These are phyloP conservation scores for Eucalyptus leucophloia DNA, from an alignment of 345 rosid species.

Conservation along the genomic window DNA sequence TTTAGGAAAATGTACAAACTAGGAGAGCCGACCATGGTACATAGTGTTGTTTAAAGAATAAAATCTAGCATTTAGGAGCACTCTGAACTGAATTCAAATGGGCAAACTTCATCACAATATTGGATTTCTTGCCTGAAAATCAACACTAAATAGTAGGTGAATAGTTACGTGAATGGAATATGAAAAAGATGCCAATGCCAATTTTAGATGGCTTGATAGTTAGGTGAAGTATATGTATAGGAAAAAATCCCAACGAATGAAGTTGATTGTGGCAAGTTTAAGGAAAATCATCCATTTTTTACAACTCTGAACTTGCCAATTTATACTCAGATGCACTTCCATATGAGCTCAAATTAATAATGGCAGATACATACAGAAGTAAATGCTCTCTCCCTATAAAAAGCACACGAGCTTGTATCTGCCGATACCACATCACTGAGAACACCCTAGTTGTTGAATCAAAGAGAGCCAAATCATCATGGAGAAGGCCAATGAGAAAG, in stretches of 20 bases:
- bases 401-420: not conserved
- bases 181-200: no score
- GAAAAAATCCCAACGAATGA: not conserved
- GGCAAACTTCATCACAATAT: no score
- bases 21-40: not conserved
- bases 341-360: no score
- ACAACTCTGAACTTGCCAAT: not conserved
- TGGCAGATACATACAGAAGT: no score
- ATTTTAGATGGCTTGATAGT: not conserved
- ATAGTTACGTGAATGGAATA: no score
- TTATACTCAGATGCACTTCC: not conserved
- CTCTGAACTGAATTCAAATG: no score
- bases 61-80: no score
- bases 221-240: no score
- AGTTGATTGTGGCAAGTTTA: not conserved
- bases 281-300: not conserved
- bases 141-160: no score
- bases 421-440: not conserved
- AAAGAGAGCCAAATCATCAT: not conserved
- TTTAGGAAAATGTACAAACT: not conserved
- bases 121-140: no score
- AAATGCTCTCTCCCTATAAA: not conserved
- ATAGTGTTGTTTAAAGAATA: no score
- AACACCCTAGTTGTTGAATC: not conserved
- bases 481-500: no score